Evolutionary conservation across 108 stramenopile genomes (phyloP), one percentile per base, ranked within the genome.

Genomic region (Parmales sp.): DNA sequence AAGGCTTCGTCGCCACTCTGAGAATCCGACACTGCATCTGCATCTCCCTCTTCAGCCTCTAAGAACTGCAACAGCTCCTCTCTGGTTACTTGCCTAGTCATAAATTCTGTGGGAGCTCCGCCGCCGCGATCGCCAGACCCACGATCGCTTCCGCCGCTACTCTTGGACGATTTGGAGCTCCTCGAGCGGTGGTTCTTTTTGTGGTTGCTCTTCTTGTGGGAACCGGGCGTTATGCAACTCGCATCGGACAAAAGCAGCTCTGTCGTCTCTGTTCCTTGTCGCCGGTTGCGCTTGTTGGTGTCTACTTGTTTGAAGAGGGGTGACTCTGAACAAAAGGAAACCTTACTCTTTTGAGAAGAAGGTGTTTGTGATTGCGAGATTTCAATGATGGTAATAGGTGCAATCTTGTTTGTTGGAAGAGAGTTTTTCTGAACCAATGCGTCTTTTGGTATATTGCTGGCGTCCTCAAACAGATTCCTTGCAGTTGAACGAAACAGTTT

Each of bases 61-160:
- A 60, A 13, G 54, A 60, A 60, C 54, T 60, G 54, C 26, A 60
- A 34, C 26, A 60, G 54, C 54, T 60, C 54, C 54, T 60, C 54
- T 34, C 54, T 60, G 31, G 54, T 60, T 13, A 60, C 36, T 16
- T 60, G 54, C 20, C 20, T 60, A 7, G 29, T 60, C 54, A 60
- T 60, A 28, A 60, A 34, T 11, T 34, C 26, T 60, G 29, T 60
- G 29, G 13, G 29, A 6, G 13, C 20, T 28, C 54, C 36, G 31
- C 54, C 54, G 4, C 54, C 36, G 54, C 26, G 29, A 5, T 34
- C 54, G 28, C n/a, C 11, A 3, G 29, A 18, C 54, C n/a, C 31
- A 1, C n/a, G 18, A 28, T 34, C 54, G 9, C n/a, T 34, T 8
- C 41, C 41, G 41, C 41, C 41, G 41, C 54, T 60, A 28, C 36